phyloP scores from a whole-genome alignment of 257 asterid species.

The Paraleonurus japonicus region DNA sequence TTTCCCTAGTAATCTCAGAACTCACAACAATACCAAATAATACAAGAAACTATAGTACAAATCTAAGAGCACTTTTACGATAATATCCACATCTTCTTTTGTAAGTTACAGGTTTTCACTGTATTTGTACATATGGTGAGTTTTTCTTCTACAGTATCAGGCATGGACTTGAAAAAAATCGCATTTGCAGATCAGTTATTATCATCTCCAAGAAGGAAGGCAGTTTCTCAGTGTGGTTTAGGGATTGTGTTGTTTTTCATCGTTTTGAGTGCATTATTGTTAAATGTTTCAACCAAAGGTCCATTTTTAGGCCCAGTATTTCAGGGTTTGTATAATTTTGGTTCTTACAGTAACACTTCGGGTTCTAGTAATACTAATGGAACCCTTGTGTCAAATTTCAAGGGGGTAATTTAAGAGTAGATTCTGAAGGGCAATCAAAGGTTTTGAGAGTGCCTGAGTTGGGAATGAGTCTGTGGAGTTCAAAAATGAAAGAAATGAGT shows the following conservation, averaged over 20 bases:
- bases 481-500: constrained; percentile 29
- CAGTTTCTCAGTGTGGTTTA: constrained; percentile 58
- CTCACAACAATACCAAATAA: not conserved
- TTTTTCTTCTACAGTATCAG: constrained; percentile 27
- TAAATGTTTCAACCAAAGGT: constrained; percentile 47
- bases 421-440: constrained; percentile 30
- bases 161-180: constrained; percentile 55
- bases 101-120: not conserved
- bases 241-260: constrained; percentile 48
- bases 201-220: constrained; percentile 52
- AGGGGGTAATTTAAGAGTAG: constrained; percentile 25
- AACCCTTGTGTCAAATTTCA: constrained; percentile 31
- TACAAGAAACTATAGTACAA: not conserved
- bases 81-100: not conserved
- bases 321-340: constrained; percentile 38
- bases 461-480: constrained; percentile 34
- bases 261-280: constrained; percentile 42
- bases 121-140: constrained; percentile 27
- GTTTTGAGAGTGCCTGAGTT: constrained; percentile 30
- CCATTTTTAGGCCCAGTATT: constrained; percentile 52
- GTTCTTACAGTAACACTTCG: constrained; percentile 32
- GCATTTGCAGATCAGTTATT: constrained; percentile 55
- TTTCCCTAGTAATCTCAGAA: constrained; percentile 34
- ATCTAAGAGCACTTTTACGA: not conserved
- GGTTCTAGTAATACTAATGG: constrained; percentile 28